Evolutionary conservation across 768 basidiomycete species (phyloP).

Genomic region (Leccinellum albellum): DNA sequence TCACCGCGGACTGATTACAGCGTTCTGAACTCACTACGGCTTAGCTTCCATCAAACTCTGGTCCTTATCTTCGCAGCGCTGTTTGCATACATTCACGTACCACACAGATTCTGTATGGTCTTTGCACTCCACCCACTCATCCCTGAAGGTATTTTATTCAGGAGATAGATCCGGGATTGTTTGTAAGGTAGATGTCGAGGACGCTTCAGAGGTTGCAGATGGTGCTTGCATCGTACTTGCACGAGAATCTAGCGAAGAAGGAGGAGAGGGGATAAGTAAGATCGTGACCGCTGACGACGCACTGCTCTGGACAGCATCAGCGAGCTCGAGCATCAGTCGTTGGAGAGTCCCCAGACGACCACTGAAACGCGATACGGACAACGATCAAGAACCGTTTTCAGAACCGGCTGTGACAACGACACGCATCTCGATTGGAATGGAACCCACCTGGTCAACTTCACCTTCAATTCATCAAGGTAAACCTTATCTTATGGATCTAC

Average conservation of each 20-base stretch:
- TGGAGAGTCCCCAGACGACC: conserved; percentile 66
- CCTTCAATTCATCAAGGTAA: conserved; percentile 21
- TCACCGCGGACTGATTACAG: not conserved
- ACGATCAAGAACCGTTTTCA: conserved; percentile 10
- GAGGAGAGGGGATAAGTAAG: conserved; percentile 70
- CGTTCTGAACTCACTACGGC: conserved; percentile 13
- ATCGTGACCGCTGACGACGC: conserved; percentile 81
- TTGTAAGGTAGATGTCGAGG: conserved; percentile 88
- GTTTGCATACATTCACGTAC: conserved; percentile 93
- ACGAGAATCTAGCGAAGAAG: conserved; percentile 50
- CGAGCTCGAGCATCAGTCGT: conserved; percentile 73
- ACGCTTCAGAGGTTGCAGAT: conserved; percentile 73
- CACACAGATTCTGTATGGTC: conserved; percentile 96
- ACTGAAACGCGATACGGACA: conserved; percentile 18
- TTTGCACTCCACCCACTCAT: conserved; percentile 81
- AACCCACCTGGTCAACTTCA: conserved; percentile 14
- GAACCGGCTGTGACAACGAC: conserved; percentile 13
- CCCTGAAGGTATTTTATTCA: conserved; percentile 87
- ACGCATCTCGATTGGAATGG: conserved; percentile 11
- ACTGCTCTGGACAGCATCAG: conserved; percentile 87
- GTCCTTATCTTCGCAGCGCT: conserved; percentile 85
- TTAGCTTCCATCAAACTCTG: conserved; percentile 85
- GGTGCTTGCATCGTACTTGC: conserved; percentile 87
- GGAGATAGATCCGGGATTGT: conserved; percentile 90
- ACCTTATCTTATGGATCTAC: not conserved